phyloP scores from a whole-genome alignment of 2,329 filamentous ascomycete species.

The Monosporascus cannonballus region DNA sequence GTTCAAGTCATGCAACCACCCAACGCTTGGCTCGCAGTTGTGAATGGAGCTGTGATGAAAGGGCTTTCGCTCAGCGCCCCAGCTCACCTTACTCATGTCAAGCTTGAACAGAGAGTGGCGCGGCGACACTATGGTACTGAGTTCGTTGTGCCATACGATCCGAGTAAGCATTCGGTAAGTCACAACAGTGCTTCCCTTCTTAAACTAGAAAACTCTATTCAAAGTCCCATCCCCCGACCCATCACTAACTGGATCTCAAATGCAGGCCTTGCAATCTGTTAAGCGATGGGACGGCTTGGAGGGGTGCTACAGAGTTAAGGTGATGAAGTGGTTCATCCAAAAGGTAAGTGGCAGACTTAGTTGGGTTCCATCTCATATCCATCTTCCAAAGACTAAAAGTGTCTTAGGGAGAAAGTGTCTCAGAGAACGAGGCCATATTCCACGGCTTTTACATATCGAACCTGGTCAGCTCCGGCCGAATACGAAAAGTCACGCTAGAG shows the following conservation, averaged over 20 bases:
- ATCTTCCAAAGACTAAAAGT: not conserved
- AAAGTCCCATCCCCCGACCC: too few species aligned
- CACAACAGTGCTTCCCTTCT: too few species aligned
- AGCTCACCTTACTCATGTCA: not conserved
- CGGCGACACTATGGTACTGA: not conserved
- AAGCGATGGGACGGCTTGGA: not conserved
- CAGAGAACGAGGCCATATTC: not conserved
- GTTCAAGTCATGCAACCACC: slow-evolving; percentile 42
- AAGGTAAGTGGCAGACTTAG: not conserved
- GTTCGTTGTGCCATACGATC: not conserved
- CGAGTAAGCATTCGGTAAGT: not conserved
- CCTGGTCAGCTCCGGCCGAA: not conserved
- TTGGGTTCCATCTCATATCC: not conserved
- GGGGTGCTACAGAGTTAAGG: not conserved
- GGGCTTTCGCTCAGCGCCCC: not conserved
- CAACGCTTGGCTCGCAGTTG: slow-evolving; percentile 44
- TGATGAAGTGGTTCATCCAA: not conserved
- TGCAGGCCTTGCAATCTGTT: not conserved
- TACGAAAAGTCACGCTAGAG: not conserved
- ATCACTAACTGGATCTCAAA: too few species aligned
- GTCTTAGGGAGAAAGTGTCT: not conserved
- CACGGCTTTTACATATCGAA: not conserved
- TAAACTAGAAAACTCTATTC: too few species aligned
- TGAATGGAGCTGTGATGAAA: slow-evolving; percentile 41
- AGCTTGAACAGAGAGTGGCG: not conserved